Evolutionary conservation across 352 stramenopile genomes (phyloP).

Genomic region (Pythium coloratum): DNA sequence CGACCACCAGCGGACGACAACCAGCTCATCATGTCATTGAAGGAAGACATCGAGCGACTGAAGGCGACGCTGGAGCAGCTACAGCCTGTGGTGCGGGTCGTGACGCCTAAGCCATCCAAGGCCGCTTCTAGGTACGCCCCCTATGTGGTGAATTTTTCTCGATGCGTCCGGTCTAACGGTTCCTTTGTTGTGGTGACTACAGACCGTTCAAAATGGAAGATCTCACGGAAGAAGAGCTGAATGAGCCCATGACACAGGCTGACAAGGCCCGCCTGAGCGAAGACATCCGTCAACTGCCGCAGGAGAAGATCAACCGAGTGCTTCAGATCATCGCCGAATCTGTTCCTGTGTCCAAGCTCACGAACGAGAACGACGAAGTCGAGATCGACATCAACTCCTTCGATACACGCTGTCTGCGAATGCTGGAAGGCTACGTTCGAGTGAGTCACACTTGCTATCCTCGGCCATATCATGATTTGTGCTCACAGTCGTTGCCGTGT

Average conservation of each 20-base stretch:
- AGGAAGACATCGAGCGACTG: constrained; percentile 86
- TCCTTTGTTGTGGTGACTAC: constrained; percentile 2
- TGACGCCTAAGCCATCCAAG: constrained; percentile 47
- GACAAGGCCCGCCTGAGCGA: constrained; percentile 81
- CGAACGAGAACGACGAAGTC: constrained; percentile 85
- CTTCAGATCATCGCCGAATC: constrained; percentile 89
- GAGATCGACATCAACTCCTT: constrained; percentile 91
- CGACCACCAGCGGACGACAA: constrained; percentile 53
- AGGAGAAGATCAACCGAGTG: constrained; percentile 88
- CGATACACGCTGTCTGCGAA: constrained; percentile 81
- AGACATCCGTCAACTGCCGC: constrained; percentile 77
- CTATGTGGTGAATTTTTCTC: not conserved
- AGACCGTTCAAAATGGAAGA: constrained; percentile 90
- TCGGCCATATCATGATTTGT: constrained; percentile 11
- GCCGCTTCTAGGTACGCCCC: constrained; percentile 52
- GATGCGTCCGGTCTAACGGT: not conserved
- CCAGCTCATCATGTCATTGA: constrained; percentile 85
- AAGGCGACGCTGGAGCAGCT: constrained; percentile 87
- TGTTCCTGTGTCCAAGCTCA: constrained; percentile 80
- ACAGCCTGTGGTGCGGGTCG: constrained; percentile 52
- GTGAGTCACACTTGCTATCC: constrained; percentile 38
- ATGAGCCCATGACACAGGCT: constrained; percentile 82
- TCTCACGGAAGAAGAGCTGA: constrained; percentile 85
- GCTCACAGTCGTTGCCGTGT: not conserved
- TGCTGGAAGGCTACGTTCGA: constrained; percentile 89